Evolutionary conservation across 2,329 filamentous ascomycete genomes (phyloP), one percentile per base, ranked within the genome.

Genomic region (Xylaria sp.): DNA sequence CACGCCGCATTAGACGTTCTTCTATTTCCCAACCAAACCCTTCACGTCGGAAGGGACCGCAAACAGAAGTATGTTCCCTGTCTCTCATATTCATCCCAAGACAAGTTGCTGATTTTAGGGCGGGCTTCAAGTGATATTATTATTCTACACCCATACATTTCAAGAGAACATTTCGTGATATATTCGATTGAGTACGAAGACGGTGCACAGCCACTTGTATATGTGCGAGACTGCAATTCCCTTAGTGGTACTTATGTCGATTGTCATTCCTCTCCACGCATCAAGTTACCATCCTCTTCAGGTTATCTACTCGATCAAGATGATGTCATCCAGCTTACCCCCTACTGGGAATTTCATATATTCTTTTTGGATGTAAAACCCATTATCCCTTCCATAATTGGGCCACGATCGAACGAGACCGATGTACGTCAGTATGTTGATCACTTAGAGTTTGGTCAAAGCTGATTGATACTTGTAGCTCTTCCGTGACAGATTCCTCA

Each of bases 211-310:
- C 79, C 80, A 4, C 77, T 87, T 63, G 76, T 89, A 48, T 89
- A 88, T 70, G 85, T 88, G 33, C 84, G 87, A 15, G 87, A 89
- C 71, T 82, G 84, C 28, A 83, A 83, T 61, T 88, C 87, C 4
- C 79, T 78, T 17, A 85, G 85, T 63, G 87, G 87, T 2, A 89
- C 87, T 0, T 84, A 80, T 60, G 82, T 89, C 44, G 87, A 88
- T 65, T 80, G 77, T 0, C 58, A 74, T 0, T 77, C 81, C 17
- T 82, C 88, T 63, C 86, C 84, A 0, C 73, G 74, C n/a, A 77
- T 76, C 0, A 74, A 77, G 0, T 46, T 78, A 26, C 10, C 44
- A 13, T 63, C 68, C 1, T 72, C 82, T 15, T 74, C 80, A 4
- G 86, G 83, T 0, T 81, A 82, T 73, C 80, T 89, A 6, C 79